These are phyloP conservation scores for Trichoderma asperellum DNA, from an alignment of 2,329 filamentous ascomycete species.

Conservation along the genomic window DNA sequence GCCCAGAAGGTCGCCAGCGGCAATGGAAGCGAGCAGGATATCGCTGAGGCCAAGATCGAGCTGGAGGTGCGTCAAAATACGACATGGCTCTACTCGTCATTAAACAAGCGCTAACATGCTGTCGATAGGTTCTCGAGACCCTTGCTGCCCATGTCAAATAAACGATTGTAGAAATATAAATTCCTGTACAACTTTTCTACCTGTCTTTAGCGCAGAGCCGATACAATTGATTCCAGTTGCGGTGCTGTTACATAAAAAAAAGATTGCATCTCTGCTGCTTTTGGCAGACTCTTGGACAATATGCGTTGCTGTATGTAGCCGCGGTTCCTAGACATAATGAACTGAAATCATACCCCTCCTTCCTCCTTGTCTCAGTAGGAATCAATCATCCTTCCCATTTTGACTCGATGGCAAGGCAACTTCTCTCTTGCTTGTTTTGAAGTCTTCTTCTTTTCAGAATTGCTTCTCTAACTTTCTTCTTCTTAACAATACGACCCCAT, in stretches of 20 bases:
- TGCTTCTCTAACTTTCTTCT: background rate
- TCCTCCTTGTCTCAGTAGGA: background rate
- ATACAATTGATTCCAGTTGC: slow-evolving; percentile 45
- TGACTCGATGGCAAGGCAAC: background rate
- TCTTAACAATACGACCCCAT: background rate
- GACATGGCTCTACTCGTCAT: background rate
- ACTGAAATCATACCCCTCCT: slow-evolving; percentile 10
- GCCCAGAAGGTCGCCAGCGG: slow-evolving; percentile 93
- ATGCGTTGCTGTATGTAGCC: slow-evolving; percentile 10
- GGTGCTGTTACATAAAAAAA: slow-evolving; percentile 34
- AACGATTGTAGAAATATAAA: slow-evolving; percentile 51
- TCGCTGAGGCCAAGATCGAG: slow-evolving; percentile 99
- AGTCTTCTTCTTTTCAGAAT: background rate
- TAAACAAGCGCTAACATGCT: background rate
- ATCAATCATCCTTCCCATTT: slow-evolving; percentile 6
- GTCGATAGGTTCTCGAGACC: slow-evolving; percentile 74
- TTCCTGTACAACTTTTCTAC: slow-evolving; percentile 48
- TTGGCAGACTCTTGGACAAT: slow-evolving; percentile 13
- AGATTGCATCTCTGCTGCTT: slow-evolving; percentile 29
- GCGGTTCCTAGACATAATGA: slow-evolving; percentile 21
- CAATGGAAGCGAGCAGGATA: slow-evolving; percentile 91
- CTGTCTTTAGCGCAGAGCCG: slow-evolving; percentile 41
- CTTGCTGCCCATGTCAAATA: slow-evolving; percentile 82
- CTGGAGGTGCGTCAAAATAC: slow-evolving; percentile 72
- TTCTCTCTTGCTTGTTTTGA: background rate